These are phyloP conservation scores for Arabidopsis hybrid DNA, from an alignment of 441 rosid genomes.

Conservation along the genomic window DNA sequence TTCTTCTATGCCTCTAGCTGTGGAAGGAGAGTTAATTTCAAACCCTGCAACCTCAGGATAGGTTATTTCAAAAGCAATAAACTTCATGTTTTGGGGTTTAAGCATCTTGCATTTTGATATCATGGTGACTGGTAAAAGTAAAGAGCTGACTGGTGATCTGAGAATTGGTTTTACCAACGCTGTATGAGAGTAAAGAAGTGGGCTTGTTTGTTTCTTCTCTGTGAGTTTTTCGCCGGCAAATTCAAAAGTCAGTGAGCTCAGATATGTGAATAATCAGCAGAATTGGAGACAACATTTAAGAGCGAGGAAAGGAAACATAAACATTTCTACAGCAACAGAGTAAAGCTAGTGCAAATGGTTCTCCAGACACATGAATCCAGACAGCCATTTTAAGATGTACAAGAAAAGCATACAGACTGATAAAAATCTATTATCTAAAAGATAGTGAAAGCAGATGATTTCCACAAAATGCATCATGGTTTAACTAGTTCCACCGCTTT, in stretches of 20 bases:
- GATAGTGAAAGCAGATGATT: conserved; percentile 15
- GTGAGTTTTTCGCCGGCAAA: conserved; percentile 2
- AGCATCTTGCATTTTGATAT: conserved; percentile 18
- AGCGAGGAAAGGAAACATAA: background rate
- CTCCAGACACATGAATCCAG: conserved; percentile 23
- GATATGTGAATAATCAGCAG: conserved; percentile 2
- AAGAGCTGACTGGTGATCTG: conserved; percentile 1
- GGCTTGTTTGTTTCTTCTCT: conserved; percentile 8
- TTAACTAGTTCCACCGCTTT: conserved; percentile 30
- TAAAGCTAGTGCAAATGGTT: conserved; percentile 11
- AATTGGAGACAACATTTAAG: background rate
- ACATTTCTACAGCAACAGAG: conserved; percentile 17
- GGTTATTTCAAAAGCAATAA: background rate
- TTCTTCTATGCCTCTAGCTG: background rate
- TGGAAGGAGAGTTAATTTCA: conserved; percentile 28
- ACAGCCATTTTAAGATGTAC: conserved; percentile 27
- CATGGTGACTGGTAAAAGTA: background rate
- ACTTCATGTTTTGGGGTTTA: background rate
- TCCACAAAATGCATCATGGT: conserved; percentile 3
- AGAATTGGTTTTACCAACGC: conserved; percentile 9
- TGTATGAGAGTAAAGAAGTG: background rate
- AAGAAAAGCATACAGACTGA: conserved; percentile 24
- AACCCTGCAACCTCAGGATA: conserved; percentile 12
- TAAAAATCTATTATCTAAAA: background rate
- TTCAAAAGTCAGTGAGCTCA: background rate